Base-by-base conservation (phyloP, 2,329 filamentous ascomycete genomes). In the Nectriaceae sp. region DNA sequence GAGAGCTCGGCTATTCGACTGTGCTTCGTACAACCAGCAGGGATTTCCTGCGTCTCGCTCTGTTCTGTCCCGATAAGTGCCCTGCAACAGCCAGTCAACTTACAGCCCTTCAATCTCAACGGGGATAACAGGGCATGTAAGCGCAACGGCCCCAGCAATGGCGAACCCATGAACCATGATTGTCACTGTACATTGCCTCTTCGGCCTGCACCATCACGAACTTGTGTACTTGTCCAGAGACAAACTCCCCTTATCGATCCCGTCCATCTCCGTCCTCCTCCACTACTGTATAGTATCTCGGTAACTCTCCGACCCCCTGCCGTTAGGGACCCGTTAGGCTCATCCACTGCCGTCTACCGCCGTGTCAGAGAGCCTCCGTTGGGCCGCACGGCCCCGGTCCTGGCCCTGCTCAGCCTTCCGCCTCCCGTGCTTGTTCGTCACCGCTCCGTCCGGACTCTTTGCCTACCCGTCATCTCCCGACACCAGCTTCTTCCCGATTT, bases 311-410 rank as follows among this genome's bases (percentile, higher is more conserved):
- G 37, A 10, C n/a, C 6, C 20, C 37, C 8, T 8, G 10, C 19
- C 37, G n/a, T n/a, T n/a, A n/a, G n/a, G n/a, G n/a, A n/a, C n/a
- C n/a, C n/a, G n/a, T n/a, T n/a, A n/a, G n/a, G n/a, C n/a, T n/a
- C n/a, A n/a, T n/a, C n/a, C n/a, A n/a, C n/a, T n/a, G n/a, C n/a
- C n/a, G n/a, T n/a, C 33, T 36, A 19, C 16, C 33, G 33, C 16
- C 33, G n/a, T n/a, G n/a, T n/a, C n/a, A n/a, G n/a, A n/a, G n/a
- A 15, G 33, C 33, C 33, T 21, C 33, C 19, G 18, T 21, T 39
- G 19, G 37, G 19, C 37, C 19, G 19, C 37, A 39, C 37, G 37
- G 37, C 37, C 37, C 37, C 37, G 37, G 37, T 39, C 37, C 19
- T 39, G 19, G 19, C 8, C 10, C 19, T 21, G 8, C 8, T 5